phyloP scores from a whole-genome alignment of 2,329 filamentous ascomycete species.

The Periconia sp. region DNA sequence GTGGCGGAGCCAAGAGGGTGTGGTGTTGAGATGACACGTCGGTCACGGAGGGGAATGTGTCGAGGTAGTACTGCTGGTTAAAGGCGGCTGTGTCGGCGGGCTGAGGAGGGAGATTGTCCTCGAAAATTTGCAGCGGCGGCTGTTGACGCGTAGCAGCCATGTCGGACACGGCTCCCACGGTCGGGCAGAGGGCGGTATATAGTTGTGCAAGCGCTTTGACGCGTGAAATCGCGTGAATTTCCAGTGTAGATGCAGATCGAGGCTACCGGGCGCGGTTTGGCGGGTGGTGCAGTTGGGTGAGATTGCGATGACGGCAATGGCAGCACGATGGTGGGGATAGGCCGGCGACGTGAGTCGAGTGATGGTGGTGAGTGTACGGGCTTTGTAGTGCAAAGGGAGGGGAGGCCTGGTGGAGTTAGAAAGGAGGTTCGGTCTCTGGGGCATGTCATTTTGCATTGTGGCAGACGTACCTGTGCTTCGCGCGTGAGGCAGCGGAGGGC shows the following conservation, averaged over 20 bases:
- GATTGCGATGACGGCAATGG: slow-evolving; percentile 38
- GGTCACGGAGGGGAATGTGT: slow-evolving; percentile 45
- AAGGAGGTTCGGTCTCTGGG: slow-evolving; percentile 18
- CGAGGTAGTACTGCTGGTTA: slow-evolving; percentile 57
- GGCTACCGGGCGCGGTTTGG: slow-evolving; percentile 28
- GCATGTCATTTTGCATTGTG: slow-evolving; percentile 10
- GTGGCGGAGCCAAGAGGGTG: slow-evolving; percentile 66
- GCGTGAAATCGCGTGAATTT: slow-evolving; percentile 44
- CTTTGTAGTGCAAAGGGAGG: slow-evolving; percentile 1
- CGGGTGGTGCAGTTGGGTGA: slow-evolving; percentile 23
- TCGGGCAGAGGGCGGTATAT: slow-evolving; percentile 31
- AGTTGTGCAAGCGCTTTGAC: slow-evolving; percentile 36
- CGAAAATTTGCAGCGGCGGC: slow-evolving; percentile 59
- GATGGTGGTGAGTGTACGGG: slow-evolving; percentile 12
- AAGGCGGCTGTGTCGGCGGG: slow-evolving; percentile 49
- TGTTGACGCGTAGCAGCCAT: slow-evolving; percentile 61
- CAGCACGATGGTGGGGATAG: slow-evolving; percentile 16
- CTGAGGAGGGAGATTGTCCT: slow-evolving; percentile 52
- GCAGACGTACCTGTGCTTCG: slow-evolving; percentile 30
- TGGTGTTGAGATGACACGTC: slow-evolving; percentile 59
- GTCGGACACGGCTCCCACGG: slow-evolving; percentile 30
- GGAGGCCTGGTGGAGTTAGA: slow-evolving; percentile 19
- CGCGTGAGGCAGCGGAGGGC: slow-evolving; percentile 33
- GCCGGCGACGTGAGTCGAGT: slow-evolving; percentile 9
- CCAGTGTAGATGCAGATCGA: slow-evolving; percentile 22